Conservation (phyloP, 164 flowering plant species). For the Chimonanthus salicifolius region DNA sequence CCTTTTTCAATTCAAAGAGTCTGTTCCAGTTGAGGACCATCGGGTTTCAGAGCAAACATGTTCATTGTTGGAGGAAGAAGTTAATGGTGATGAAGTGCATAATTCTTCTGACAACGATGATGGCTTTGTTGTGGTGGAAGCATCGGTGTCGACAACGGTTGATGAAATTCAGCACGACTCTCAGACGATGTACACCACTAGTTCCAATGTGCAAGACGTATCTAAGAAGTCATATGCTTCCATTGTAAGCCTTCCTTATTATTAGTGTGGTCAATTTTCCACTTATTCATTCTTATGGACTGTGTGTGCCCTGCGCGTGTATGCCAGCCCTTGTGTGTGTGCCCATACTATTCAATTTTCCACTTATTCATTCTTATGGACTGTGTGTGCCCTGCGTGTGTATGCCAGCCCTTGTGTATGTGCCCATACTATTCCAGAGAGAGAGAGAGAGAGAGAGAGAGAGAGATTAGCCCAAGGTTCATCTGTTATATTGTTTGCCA, state of each 20-base stretch:
- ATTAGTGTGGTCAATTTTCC: background rate
- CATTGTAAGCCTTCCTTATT: conserved; percentile 19
- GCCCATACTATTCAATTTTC: background rate
- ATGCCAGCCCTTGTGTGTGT: no score
- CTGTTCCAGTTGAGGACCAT: conserved; percentile 27
- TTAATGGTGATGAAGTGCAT: conserved; percentile 32
- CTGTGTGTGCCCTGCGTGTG: background rate
- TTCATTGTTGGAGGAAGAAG: conserved; percentile 27
- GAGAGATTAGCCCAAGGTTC: no score
- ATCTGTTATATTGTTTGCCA: no score
- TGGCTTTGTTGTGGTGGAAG: conserved; percentile 34
- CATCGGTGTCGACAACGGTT: no score
- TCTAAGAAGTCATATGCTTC: conserved; percentile 37
- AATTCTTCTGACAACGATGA: conserved; percentile 49
- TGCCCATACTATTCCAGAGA: no score
- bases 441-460: no score
- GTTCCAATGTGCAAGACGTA: conserved; percentile 28
- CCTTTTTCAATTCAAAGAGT: conserved; percentile 18
- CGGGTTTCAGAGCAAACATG: conserved; percentile 29
- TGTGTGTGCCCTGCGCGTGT: background rate
- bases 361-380: background rate
- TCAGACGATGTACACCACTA: conserved; percentile 26
- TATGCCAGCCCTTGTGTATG: no score
- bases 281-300: background rate
- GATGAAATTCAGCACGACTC: conserved; percentile 25